Percentiles rank a stretch among this genome's conserved stretches.
These are phyloP conservation scores for Aspergillus kassunensis DNA, from an alignment of 495 filamentous ascomycete species.

Conservation along the genomic window DNA sequence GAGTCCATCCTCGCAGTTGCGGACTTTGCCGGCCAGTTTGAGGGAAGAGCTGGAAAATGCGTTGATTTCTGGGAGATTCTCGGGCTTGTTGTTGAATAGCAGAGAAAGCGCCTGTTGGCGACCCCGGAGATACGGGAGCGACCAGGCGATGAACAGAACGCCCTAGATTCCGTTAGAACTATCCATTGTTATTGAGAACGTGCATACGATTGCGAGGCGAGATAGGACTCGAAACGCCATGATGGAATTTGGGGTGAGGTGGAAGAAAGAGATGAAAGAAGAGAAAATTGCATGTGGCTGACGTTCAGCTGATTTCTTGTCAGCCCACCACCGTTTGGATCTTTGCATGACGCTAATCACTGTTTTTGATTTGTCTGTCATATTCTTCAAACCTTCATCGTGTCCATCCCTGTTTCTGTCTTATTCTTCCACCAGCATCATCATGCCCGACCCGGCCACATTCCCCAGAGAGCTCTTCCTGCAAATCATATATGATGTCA, in stretches of 20 bases:
- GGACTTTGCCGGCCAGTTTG: conserved; percentile 33
- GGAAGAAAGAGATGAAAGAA: not conserved
- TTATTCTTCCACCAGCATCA: not conserved
- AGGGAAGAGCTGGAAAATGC: conserved; percentile 24
- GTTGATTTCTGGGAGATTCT: conserved; percentile 23
- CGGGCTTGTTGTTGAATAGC: conserved; percentile 21
- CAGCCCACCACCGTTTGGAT: no score
- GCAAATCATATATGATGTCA: not conserved
- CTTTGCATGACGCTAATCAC: no score
- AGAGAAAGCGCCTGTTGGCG: not conserved
- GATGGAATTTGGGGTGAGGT: not conserved
- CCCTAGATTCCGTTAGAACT: not conserved
- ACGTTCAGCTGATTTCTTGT: no score
- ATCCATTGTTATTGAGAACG: not conserved
- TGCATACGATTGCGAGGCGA: not conserved
- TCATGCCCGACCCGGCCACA: not conserved
- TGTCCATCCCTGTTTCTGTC: not conserved
- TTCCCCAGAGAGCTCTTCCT: not conserved
- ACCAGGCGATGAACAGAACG: not conserved
- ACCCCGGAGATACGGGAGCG: not conserved
- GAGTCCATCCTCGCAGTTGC: conserved; percentile 46
- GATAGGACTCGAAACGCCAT: not conserved
- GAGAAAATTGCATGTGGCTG: not conserved
- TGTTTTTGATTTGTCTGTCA: no score
- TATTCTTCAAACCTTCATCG: no score